Evolutionary conservation across 768 basidiomycete species (phyloP).

Genomic region (Trametes cubensis): DNA sequence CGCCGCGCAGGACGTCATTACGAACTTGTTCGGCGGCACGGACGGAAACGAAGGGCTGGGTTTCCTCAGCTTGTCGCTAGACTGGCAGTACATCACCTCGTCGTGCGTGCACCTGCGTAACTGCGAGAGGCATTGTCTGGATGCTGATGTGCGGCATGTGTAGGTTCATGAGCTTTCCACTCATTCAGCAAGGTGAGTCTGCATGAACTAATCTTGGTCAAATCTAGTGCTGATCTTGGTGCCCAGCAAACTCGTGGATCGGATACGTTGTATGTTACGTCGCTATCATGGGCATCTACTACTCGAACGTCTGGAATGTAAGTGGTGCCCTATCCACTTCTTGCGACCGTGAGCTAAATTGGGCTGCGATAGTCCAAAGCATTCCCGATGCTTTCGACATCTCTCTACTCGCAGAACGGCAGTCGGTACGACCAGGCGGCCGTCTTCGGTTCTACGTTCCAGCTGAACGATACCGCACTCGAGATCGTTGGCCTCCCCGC

Average conservation of each 20-base stretch:
- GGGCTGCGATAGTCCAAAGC: constrained; percentile 43
- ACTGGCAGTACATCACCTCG: constrained; percentile 69
- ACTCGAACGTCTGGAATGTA: constrained; percentile 64
- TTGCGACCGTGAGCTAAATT: constrained; percentile 4
- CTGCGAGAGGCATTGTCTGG: neutral
- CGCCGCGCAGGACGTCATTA: constrained; percentile 51
- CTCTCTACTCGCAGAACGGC: constrained; percentile 58
- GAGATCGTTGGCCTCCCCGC: constrained; percentile 46
- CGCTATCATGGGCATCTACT: constrained; percentile 58
- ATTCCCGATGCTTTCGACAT: constrained; percentile 64
- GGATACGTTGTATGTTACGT: constrained; percentile 57
- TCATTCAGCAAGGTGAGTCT: constrained; percentile 52
- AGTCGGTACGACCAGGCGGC: constrained; percentile 54
- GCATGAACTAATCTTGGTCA: constrained; percentile 22
- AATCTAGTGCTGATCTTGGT: constrained; percentile 1
- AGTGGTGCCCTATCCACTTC: constrained; percentile 29
- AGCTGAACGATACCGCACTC: constrained; percentile 57
- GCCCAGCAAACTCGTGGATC: constrained; percentile 57
- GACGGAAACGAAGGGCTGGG: constrained; percentile 72
- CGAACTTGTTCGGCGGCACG: constrained; percentile 67
- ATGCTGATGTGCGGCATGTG: neutral
- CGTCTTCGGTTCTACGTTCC: constrained; percentile 54
- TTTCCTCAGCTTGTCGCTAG: constrained; percentile 60
- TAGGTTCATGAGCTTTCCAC: constrained; percentile 52
- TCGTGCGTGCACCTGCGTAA: constrained; percentile 17